Percentiles rank a stretch among this genome's conserved stretches.
Evolutionary conservation across 208 protist species (phyloP).

Genomic region (Leishmania turanica): DNA sequence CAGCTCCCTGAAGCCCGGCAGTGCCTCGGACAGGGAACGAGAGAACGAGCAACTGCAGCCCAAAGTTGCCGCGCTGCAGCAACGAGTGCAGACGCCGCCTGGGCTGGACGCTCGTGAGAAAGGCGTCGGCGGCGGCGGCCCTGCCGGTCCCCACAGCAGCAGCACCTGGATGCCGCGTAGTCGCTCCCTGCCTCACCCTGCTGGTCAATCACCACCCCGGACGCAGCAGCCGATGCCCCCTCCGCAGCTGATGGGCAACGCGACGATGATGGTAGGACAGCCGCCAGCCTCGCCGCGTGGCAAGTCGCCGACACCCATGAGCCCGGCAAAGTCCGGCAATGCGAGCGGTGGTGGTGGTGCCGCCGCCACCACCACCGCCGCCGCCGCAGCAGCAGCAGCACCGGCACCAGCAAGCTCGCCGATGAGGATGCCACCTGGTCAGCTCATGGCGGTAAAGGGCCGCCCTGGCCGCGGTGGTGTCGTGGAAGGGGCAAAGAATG

Average conservation of each 20-base stretch:
- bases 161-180: slow-evolving; percentile 2
- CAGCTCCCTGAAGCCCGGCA: slow-evolving; percentile 14
- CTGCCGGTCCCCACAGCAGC: not conserved
- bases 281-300: not conserved
- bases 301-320: not conserved
- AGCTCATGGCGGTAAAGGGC: slow-evolving; percentile 12
- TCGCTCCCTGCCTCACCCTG: not conserved
- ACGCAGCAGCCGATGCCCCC: not conserved
- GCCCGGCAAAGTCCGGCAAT: not conserved
- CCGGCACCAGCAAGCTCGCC: not conserved
- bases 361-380: too few relatives aligned
- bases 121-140: not conserved
- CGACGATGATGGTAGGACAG: not conserved
- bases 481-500: not conserved
- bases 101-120: not conserved
- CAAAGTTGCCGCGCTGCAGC: not conserved
- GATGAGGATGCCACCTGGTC: not conserved
- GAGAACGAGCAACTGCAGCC: not conserved
- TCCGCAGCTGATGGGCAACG: not conserved
- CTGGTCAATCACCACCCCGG: not conserved
- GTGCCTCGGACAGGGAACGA: not conserved
- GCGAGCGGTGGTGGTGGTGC: not conserved
- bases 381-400: not conserved
- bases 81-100: not conserved
- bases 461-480: not conserved